phyloP scores from a whole-genome alignment of 2,329 filamentous ascomycete species.

The Byssochlamys sp. region DNA sequence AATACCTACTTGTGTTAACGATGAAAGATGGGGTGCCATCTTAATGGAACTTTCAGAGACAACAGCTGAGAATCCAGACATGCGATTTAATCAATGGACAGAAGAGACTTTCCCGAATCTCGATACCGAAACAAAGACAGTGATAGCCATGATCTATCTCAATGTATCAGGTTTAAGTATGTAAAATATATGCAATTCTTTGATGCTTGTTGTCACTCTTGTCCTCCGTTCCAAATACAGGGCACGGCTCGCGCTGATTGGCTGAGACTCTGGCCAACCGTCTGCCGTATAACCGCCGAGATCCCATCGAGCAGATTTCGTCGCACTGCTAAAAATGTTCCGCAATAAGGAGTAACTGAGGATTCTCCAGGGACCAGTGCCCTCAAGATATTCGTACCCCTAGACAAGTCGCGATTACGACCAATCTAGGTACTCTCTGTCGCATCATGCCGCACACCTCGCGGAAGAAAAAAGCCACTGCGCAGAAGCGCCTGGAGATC shows the following conservation, averaged over 20 bases:
- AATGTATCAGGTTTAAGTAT: no score
- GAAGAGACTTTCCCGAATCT: constrained; percentile 21
- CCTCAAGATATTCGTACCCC: background rate
- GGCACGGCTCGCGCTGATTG: no score
- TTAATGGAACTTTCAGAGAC: constrained; percentile 15
- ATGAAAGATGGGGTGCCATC: constrained; percentile 15
- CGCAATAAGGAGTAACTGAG: background rate
- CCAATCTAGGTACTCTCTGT: background rate
- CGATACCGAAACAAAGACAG: constrained; percentile 17
- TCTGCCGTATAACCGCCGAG: background rate
- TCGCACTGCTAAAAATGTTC: background rate
- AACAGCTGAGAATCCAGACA: constrained; percentile 5
- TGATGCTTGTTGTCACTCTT: no score
- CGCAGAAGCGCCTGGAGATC: constrained; percentile 27
- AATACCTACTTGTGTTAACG: constrained; percentile 15
- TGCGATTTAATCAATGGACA: constrained; percentile 18
- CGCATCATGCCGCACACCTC: constrained; percentile 26
- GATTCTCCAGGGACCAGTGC: background rate
- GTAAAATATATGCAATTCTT: no score
- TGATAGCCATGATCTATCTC: constrained; percentile 17
- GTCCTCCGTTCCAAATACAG: no score
- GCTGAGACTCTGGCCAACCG: no score
- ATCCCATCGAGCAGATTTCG: background rate
- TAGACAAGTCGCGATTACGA: background rate
- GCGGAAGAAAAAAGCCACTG: constrained; percentile 17